Percentiles rank a stretch among this genome's conserved stretches.
phyloP scores from a whole-genome alignment of 768 basidiomycete genomes.

The Suillus placidus region DNA sequence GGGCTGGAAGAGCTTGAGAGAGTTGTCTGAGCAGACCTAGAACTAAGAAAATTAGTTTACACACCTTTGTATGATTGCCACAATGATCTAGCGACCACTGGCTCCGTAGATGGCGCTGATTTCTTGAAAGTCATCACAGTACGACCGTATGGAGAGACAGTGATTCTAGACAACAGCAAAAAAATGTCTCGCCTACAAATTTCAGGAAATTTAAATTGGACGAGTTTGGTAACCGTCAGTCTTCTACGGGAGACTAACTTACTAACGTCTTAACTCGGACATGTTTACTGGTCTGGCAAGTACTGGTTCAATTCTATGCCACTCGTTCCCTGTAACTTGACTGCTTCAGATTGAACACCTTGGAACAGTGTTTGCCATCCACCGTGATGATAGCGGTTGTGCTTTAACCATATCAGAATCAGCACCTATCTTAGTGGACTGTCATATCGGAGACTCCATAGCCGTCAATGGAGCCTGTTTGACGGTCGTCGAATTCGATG shows the following conservation, averaged over 20 bases:
- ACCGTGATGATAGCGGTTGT: slow-evolving; percentile 74
- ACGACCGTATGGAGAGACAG: background rate
- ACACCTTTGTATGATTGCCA: slow-evolving; percentile 51
- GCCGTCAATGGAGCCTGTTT: slow-evolving; percentile 87
- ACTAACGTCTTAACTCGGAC: slow-evolving; percentile 9
- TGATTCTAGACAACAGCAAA: background rate
- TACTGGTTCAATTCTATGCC: slow-evolving; percentile 8
- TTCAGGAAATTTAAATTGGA: background rate
- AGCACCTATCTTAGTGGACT: slow-evolving; percentile 79
- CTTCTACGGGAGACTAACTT: slow-evolving; percentile 12
- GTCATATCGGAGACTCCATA: slow-evolving; percentile 93
- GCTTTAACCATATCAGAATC: slow-evolving; percentile 76
- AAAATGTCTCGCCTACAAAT: background rate
- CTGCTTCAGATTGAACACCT: slow-evolving; percentile 81
- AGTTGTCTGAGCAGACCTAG: slow-evolving; percentile 16
- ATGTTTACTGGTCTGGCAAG: slow-evolving; percentile 86
- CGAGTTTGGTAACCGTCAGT: background rate
- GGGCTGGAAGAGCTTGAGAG: slow-evolving; percentile 51
- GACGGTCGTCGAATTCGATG: slow-evolving; percentile 86
- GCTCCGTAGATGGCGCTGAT: slow-evolving; percentile 11
- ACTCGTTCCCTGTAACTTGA: slow-evolving; percentile 14
- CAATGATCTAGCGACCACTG: slow-evolving; percentile 28
- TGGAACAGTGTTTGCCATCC: slow-evolving; percentile 69
- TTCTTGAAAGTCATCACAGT: slow-evolving; percentile 9
- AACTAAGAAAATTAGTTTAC: slow-evolving; percentile 8